Base-by-base conservation (phyloP, 176 grass and related monocot species). In the Hyparrhenia diplandra region DNA sequence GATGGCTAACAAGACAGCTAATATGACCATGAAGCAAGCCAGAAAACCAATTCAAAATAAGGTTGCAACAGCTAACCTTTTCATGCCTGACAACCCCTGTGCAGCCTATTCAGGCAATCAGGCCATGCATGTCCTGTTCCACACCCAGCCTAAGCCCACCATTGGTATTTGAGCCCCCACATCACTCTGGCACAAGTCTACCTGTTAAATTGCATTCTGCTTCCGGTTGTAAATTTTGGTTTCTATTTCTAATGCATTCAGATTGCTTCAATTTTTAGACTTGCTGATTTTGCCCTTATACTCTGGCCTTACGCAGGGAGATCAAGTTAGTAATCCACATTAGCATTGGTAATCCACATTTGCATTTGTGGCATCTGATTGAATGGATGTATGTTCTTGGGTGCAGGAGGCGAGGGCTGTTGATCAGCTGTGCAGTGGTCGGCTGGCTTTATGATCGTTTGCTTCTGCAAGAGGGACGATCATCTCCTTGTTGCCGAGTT, bases 261-360 rank as follows among this genome's bases (percentile, higher is more conserved):
- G 10, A 57, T 85, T 81, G 30, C 45, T 28, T 82, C 77, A 79
- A 45, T 87, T 87, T 54, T 62, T 78, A 98, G 95, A 86, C 71
- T 86, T 98, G 74, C 71, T 98, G 84, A 88, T 93, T 87, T 91
- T 98, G 51, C 95, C 95, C 63, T 84, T 98, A 47, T 98, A 93
- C 59, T 98, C 95, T 13, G 92, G 95, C 62, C 95, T 98, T 91
- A 82, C 92, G 1, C 90, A 88, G 32, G 86, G 66, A 85, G 95
- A 98, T 62, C 95, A 94, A 86, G 95, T 98, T 86, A 84, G 77
- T 25, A 51, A 28, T 67, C 16, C n/a, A 29, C 71, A 34, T 30
- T 49, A 73, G 74, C 47, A 23, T 83, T 80, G 17, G 60, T 42
- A 66, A 37, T 27, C n/a, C n/a, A n/a, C n/a, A n/a, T n/a, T n/a